phyloP scores from a whole-genome alignment of 164 flowering plant genomes.

The Liriodendron chinense region DNA sequence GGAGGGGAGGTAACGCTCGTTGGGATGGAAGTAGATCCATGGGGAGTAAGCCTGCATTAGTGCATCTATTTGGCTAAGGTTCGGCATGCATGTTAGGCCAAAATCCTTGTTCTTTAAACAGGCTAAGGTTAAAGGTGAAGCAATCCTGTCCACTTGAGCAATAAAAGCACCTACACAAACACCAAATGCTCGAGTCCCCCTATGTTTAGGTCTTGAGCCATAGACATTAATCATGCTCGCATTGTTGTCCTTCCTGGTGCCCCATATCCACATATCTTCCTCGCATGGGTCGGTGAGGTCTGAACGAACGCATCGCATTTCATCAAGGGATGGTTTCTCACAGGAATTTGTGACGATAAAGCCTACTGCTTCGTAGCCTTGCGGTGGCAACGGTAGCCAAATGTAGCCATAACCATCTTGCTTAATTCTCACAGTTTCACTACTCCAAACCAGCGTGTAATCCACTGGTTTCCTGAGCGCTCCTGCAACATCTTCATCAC shows the following conservation, averaged over 20 bases:
- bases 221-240: conserved; percentile 31
- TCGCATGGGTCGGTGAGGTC: conserved; percentile 60
- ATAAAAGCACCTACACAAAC: conserved; percentile 56
- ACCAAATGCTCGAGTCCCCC: conserved; percentile 50
- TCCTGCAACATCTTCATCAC: not conserved
- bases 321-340: conserved; percentile 61
- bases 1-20: conserved; percentile 67
- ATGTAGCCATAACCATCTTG: conserved; percentile 52
- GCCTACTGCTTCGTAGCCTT: conserved; percentile 67
- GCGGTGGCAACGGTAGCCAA: conserved; percentile 68
- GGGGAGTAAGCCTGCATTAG: conserved; percentile 63
- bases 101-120: conserved; percentile 51
- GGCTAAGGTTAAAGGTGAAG: conserved; percentile 23
- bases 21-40: conserved; percentile 65
- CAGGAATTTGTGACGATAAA: conserved; percentile 48
- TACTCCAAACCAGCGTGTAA: conserved; percentile 66
- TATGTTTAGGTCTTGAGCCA: conserved; percentile 35
- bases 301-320: conserved; percentile 55
- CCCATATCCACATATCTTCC: conserved; percentile 54
- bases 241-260: conserved; percentile 11
- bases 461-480: conserved; percentile 49
- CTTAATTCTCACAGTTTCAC: conserved; percentile 47
- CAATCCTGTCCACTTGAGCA: conserved; percentile 19
- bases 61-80: conserved; percentile 43
- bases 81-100: conserved; percentile 48